Conservation (phyloP, 495 filamentous ascomycete species). For the Penicillium dipodomyicola region DNA sequence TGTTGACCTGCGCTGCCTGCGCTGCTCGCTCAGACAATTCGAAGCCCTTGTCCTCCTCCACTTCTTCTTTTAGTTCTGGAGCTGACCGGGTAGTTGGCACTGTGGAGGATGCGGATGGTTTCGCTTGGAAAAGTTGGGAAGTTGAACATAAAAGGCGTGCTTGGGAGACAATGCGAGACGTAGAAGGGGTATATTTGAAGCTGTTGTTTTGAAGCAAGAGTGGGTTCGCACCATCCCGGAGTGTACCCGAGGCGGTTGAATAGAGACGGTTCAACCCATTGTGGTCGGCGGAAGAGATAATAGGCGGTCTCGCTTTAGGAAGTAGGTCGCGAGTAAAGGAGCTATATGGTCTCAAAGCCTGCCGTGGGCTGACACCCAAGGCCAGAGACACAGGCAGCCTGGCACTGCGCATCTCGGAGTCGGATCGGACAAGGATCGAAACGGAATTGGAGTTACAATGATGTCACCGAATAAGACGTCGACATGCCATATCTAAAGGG, state of each 20-base stretch:
- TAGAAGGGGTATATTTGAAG: conserved; percentile 12
- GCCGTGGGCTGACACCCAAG: conserved; percentile 32
- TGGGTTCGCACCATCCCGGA: conserved; percentile 23
- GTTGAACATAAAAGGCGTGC: conserved; percentile 33
- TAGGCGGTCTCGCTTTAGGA: conserved; percentile 6
- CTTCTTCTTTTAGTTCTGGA: conserved; percentile 33
- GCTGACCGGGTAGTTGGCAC: conserved; percentile 11
- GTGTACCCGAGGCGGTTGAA: conserved; percentile 24
- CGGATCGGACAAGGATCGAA: conserved; percentile 21
- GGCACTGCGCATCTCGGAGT: conserved; percentile 44
- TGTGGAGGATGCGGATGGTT: conserved; percentile 18
- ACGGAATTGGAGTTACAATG: conserved; percentile 22
- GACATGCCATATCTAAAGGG: conserved; percentile 39
- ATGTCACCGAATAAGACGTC: conserved; percentile 26
- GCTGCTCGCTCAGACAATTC: conserved; percentile 72
- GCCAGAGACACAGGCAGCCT: conserved; percentile 39
- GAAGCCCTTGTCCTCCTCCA: conserved; percentile 59
- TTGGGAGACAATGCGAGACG: conserved; percentile 25
- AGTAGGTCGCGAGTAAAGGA: conserved; percentile 22
- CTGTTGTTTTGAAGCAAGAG: conserved; percentile 18
- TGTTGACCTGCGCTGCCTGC: conserved; percentile 85
- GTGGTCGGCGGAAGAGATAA: conserved; percentile 3
- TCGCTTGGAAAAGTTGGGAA: conserved; percentile 27
- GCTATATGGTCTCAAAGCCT: conserved; percentile 20
- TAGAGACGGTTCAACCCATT: conserved; percentile 23